Evolutionary conservation across 805 yeast genomes (phyloP), one percentile per base, ranked within the genome.

Genomic region (Metschnikowia henanensis): DNA sequence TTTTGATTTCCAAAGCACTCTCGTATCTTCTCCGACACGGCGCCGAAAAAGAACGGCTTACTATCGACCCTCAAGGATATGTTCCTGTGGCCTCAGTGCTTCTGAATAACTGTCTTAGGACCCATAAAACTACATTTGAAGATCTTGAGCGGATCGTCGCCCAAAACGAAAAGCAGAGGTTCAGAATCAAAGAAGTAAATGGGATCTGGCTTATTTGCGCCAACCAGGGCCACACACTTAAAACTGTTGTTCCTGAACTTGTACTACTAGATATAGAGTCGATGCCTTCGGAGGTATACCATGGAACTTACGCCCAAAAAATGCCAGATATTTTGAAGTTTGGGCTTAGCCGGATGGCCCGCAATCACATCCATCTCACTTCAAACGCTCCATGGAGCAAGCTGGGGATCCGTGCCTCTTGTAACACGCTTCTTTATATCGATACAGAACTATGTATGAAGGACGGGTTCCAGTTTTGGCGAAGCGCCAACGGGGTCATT

Each of bases 361-460:
- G 99, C 55, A 84, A 84, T 51, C 98, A 94, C 61, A 80, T 94
- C 15, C 99, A 94, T 65, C 73, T 92, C 59, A 87, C 98, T 0
- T 66, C 79, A 1, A 66, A 64, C 22, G 68, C 70, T 4, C 59
- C 60, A 4, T 59, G 64, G 13, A 83, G 83, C 12, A 71, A 84
- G 12, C 81, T 91, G 48, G 98, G 98, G 0, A 79, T 89, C 70
- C 70, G 97, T 39, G 53, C 62, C n/a, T 67, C 70, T 31, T 66
- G 81, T 42, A 68, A 74, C 21, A 79, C 85, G 1, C 63, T 81
- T 42, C 82, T 94, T 3, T 85, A 76, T 55, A 57, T 92, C 3
- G 81, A 90, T 55, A 65, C 76, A 2, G 68, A 60, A 3, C 72
- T 72, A 49, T 70, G 86, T 21, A 50, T 78, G 26, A 50, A 58